Percentiles rank a stretch among this genome's conserved stretches.
Evolutionary conservation across 345 rosid species (phyloP).

Genomic region (Nephelium lappaceum): DNA sequence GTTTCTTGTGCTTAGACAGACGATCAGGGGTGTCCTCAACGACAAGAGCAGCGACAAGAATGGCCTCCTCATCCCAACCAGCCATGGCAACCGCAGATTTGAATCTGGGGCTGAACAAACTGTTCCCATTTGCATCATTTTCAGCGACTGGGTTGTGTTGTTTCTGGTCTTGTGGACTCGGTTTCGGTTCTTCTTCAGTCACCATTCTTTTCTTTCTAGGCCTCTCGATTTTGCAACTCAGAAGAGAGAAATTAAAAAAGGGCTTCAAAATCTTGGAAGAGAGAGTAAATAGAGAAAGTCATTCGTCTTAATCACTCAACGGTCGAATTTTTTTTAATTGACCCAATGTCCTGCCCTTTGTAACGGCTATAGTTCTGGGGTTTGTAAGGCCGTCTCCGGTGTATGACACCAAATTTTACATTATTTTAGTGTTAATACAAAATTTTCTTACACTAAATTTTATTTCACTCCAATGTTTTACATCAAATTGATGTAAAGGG

Average conservation of each 20-base stretch:
- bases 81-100: slow-evolving; percentile 91
- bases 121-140: slow-evolving; percentile 35
- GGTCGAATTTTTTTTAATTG: slow-evolving; percentile 32
- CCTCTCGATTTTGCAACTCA: not conserved
- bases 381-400: too few relatives aligned
- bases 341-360: not conserved
- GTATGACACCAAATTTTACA: too few relatives aligned
- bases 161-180: slow-evolving; percentile 32
- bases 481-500: too few relatives aligned
- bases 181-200: slow-evolving; percentile 40
- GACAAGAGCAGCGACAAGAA: slow-evolving; percentile 66
- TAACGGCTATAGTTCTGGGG: slow-evolving; percentile 29
- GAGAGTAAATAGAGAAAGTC: slow-evolving; percentile 5
- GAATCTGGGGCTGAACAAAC: slow-evolving; percentile 78
- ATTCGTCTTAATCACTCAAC: slow-evolving; percentile 24
- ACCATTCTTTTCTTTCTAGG: slow-evolving; percentile 37
- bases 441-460: too few relatives aligned
- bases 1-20: slow-evolving; percentile 57
- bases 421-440: too few relatives aligned
- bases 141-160: slow-evolving; percentile 26
- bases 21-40: slow-evolving; percentile 93
- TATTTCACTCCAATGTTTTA: too few relatives aligned
- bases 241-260: not conserved
- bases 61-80: slow-evolving; percentile 96
- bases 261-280: not conserved